Evolutionary conservation across 2,329 filamentous ascomycete genomes (phyloP).

Genomic region (Clonostachys solani): DNA sequence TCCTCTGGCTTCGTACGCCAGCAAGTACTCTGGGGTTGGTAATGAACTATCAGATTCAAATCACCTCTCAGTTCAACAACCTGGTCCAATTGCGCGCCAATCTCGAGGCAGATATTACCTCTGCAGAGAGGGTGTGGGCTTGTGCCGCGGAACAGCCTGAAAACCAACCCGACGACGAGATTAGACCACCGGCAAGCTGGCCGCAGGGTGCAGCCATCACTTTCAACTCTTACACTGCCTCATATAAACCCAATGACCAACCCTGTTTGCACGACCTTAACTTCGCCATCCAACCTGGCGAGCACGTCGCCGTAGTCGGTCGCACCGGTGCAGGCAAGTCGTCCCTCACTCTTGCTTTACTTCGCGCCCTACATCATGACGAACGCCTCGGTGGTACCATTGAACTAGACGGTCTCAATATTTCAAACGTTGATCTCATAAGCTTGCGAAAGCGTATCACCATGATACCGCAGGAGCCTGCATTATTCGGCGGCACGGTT

Average conservation of each 20-base stretch:
- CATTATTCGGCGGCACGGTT: constrained; percentile 54
- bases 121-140: constrained; percentile 94
- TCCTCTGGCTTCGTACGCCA: no score
- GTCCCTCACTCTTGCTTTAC: constrained; percentile 59
- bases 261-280: constrained; percentile 76
- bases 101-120: constrained; percentile 83
- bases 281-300: constrained; percentile 65
- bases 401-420: constrained; percentile 41
- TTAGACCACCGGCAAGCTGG: constrained; percentile 81
- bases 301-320: constrained; percentile 66
- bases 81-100: no score
- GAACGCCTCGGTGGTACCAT: constrained; percentile 67
- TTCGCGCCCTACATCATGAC: constrained; percentile 57
- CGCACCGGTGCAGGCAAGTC: constrained; percentile 86
- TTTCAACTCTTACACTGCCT: constrained; percentile 83
- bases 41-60: no score
- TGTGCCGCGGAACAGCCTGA: constrained; percentile 97
- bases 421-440: constrained; percentile 51
- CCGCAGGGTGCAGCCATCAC: constrained; percentile 80
- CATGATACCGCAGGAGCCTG: constrained; percentile 61
- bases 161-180: constrained; percentile 49
- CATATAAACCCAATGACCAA: constrained; percentile 83
- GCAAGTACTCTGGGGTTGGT: no score
- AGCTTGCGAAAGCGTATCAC: constrained; percentile 53
- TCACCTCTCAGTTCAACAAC: no score